These are phyloP conservation scores for Fulvia fulva DNA, from an alignment of 2,329 filamentous ascomycete species.

Conservation along the genomic window DNA sequence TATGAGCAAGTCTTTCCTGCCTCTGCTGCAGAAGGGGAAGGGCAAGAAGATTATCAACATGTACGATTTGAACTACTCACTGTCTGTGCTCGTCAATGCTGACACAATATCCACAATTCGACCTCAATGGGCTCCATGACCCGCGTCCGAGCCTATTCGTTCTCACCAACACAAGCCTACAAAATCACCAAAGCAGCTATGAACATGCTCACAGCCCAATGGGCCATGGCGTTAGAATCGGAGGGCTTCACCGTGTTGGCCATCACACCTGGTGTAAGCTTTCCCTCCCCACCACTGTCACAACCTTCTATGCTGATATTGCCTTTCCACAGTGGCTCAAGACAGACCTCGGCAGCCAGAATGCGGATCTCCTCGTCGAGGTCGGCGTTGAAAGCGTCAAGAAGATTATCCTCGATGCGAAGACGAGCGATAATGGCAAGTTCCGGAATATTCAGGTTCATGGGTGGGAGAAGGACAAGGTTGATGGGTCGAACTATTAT, in stretches of 20 bases:
- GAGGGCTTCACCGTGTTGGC: constrained; percentile 44
- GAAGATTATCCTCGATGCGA: constrained; percentile 44
- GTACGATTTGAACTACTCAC: no score
- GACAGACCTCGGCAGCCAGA: constrained; percentile 41
- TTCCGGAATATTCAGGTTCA: constrained; percentile 47
- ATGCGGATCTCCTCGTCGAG: constrained; percentile 42
- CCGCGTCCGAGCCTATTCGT: constrained; percentile 21
- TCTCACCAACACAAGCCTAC: constrained; percentile 35
- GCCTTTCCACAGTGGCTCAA: constrained; percentile 42
- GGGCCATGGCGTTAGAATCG: constrained; percentile 34
- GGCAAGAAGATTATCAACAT: no score
- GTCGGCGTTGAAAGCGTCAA: constrained; percentile 38
- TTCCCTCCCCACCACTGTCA: background rate
- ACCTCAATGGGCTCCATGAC: no score
- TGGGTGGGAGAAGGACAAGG: constrained; percentile 20
- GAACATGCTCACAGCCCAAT: constrained; percentile 48
- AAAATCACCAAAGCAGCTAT: constrained; percentile 48
- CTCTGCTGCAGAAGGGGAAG: no score
- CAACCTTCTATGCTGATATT: background rate
- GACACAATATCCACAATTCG: no score
- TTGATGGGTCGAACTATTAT: no score
- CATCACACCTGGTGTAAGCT: constrained; percentile 45
- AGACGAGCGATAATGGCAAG: constrained; percentile 43
- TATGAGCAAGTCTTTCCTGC: no score
- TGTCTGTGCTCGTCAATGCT: no score